Evolutionary conservation across 1,284 basidiomycete genomes (phyloP).

Genomic region (Pulveroboletus sp.): DNA sequence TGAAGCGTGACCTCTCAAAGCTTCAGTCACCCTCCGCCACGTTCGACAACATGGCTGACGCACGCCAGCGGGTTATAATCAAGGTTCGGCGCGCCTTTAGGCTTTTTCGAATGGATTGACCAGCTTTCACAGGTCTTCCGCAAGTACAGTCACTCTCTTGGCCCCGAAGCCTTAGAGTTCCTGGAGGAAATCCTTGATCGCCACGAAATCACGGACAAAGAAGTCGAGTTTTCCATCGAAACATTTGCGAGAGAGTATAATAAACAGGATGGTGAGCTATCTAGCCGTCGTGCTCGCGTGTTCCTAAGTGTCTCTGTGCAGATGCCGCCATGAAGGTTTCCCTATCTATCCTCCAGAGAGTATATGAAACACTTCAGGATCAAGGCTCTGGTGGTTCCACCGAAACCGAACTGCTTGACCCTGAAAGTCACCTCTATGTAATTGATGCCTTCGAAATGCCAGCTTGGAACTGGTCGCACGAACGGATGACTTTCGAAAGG

Average conservation of each 20-base stretch:
- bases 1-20: neutral
- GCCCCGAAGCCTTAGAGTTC: constrained; percentile 68
- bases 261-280: constrained; percentile 76
- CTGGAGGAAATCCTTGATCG: constrained; percentile 64
- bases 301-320: constrained; percentile 27
- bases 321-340: constrained; percentile 82
- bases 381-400: constrained; percentile 56
- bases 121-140: constrained; percentile 57
- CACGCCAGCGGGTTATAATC: constrained; percentile 58
- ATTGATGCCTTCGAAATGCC: constrained; percentile 96
- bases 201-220: constrained; percentile 66
- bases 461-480: constrained; percentile 82
- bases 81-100: constrained; percentile 42
- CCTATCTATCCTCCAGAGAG: constrained; percentile 66
- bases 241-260: constrained; percentile 87
- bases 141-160: constrained; percentile 80
- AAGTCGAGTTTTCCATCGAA: constrained; percentile 78
- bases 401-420: constrained; percentile 68
- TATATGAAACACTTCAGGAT: constrained; percentile 80
- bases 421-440: constrained; percentile 81
- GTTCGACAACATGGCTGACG: constrained; percentile 34
- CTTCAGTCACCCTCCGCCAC: neutral
- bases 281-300: constrained; percentile 10
- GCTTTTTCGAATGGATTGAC: neutral
- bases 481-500: constrained; percentile 84